A percentile compares a stretch with the other conserved stretches of the same genome.
These are phyloP conservation scores for Hypholoma fasciculare DNA, from an alignment of 768 basidiomycete species.

Conservation along the genomic window DNA sequence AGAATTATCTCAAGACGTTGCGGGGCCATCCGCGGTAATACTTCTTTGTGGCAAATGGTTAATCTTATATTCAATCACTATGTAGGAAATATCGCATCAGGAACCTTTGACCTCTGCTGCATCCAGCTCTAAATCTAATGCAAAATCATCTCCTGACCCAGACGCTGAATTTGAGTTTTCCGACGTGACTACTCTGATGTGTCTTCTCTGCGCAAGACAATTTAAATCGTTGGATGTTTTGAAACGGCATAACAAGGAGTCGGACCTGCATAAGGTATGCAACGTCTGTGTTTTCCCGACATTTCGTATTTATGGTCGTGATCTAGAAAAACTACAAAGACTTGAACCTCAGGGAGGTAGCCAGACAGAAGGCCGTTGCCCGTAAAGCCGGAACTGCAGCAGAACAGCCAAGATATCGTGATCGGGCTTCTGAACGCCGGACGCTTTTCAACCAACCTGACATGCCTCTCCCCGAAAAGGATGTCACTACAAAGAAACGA, in stretches of 20 bases:
- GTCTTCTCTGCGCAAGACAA: conserved; percentile 89
- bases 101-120: neutral
- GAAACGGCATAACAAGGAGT: conserved; percentile 89
- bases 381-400: conserved; percentile 32
- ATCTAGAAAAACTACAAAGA: conserved; percentile 86
- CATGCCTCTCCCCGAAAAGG: conserved; percentile 62
- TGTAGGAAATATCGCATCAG: conserved; percentile 1
- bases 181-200: conserved; percentile 72
- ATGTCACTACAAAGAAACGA: conserved; percentile 34
- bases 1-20: conserved; percentile 62
- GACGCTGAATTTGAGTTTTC: conserved; percentile 82
- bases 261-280: conserved; percentile 91
- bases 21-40: conserved; percentile 16
- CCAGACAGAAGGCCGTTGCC: conserved; percentile 63
- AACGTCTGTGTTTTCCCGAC: neutral
- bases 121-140: conserved; percentile 8
- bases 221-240: conserved; percentile 89
- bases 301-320: conserved; percentile 29
- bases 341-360: conserved; percentile 66
- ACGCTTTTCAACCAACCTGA: conserved; percentile 92
- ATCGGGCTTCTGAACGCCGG: conserved; percentile 91
- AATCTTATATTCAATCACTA: conserved; percentile 1
- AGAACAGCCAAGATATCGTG: conserved; percentile 85
- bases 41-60: neutral
- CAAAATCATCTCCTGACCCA: conserved; percentile 31